Base-by-base conservation (phyloP, 2,329 filamentous ascomycete genomes). In the Colletotrichum coccodes region DNA sequence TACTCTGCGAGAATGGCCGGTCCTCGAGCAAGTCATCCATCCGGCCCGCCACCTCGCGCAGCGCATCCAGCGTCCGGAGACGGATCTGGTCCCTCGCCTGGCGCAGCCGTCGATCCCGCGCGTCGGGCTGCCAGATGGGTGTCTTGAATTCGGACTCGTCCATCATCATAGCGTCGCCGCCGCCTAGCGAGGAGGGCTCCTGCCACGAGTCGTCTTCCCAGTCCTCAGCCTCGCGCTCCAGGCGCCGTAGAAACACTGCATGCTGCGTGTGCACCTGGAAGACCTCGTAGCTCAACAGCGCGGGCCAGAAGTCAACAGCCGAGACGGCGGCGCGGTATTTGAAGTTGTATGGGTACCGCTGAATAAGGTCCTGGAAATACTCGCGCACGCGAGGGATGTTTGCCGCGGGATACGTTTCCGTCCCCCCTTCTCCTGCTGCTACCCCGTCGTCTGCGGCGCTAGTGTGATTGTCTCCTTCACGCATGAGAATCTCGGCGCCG, bases 401-500 rank as follows among this genome's bases (percentile, higher is more conserved):
- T 65, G 78, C 78, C 1, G 84, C 79, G 0, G 77, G 76, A 40
- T 72, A 72, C 21, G 52, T 26, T 21, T 53, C 32, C 21, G 52
- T 26, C 14, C 36, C 32, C n/a, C 47, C 34, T 60, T 32, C 58
- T 53, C 49, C 59, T 72, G 65, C 30, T 64, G n/a, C n/a, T n/a
- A n/a, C 65, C 21, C 26, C 60, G 21, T 58, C 60, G 8, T 72
- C 23, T 38, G n/a, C 26, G 9, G 34, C 70, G 68, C 70, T 38
- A 28, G 12, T 16, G 47, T 32, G n/a, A 44, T 26, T 38, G 73
- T 72, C 82, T 7, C 84, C 85, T 32, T 85, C 81, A 18, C 92
- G 88, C 81, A 97, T 89, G 64, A 97, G 81, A 23, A 98, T 88
- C 80, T 97, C 95, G 2, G 93, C 94, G 0, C 94, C 94, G 50